phyloP scores from a whole-genome alignment of 495 filamentous ascomycete genomes.

The Penicillium odoratum region DNA sequence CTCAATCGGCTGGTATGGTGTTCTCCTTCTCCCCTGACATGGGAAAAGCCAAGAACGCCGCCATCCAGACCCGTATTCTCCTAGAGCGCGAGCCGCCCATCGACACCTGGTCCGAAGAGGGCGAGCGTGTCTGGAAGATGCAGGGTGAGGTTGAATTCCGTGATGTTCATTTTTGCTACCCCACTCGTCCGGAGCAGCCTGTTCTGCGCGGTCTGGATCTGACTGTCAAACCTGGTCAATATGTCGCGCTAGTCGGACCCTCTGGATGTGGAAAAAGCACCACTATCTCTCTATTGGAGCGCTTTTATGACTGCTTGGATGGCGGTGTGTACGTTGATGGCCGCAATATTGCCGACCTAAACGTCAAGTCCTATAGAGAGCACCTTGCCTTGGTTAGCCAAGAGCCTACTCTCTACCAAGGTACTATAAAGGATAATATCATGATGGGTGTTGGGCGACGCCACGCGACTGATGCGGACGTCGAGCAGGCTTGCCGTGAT shows the following conservation, averaged over 20 bases:
- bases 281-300: conserved; percentile 75
- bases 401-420: conserved; percentile 85
- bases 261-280: conserved; percentile 86
- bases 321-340: conserved; percentile 74
- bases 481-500: conserved; percentile 76
- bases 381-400: conserved; percentile 81
- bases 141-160: conserved; percentile 74
- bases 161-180: conserved; percentile 80
- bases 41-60: conserved; percentile 84
- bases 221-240: conserved; percentile 71
- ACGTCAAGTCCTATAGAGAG: conserved; percentile 74
- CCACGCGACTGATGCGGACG: conserved; percentile 64
- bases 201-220: conserved; percentile 75
- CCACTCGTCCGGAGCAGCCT: conserved; percentile 75
- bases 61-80: conserved; percentile 70
- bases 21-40: conserved; percentile 86
- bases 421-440: conserved; percentile 81
- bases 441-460: conserved; percentile 65
- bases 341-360: conserved; percentile 69
- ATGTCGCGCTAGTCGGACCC: conserved; percentile 77
- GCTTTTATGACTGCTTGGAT: conserved; percentile 80
- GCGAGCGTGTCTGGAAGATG: conserved; percentile 56
- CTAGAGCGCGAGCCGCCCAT: conserved; percentile 77
- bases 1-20: conserved; percentile 82
- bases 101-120: conserved; percentile 78